Percentiles rank a stretch among this genome's conserved stretches.
phyloP scores from a whole-genome alignment of 345 rosid species.

The Syzygium oleosum region DNA sequence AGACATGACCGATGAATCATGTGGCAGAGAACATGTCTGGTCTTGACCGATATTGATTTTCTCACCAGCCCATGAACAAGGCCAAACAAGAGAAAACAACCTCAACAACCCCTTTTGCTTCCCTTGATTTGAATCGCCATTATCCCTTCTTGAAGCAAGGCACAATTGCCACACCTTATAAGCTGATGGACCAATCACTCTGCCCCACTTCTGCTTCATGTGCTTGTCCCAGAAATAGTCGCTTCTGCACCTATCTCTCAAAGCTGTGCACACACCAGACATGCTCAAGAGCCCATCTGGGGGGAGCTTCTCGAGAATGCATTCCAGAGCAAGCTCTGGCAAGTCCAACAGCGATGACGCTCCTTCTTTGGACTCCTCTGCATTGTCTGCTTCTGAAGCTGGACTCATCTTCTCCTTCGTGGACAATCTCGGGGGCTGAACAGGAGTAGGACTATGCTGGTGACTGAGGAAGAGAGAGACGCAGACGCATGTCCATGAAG shows the following conservation, averaged over 20 bases:
- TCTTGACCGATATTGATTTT: conserved; percentile 2
- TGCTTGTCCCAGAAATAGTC: conserved; percentile 76
- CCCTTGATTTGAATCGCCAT: conserved; percentile 13
- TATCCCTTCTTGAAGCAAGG: conserved; percentile 25
- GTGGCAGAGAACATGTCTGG: conserved; percentile 20
- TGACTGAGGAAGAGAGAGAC: conserved; percentile 15
- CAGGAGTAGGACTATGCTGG: conserved; percentile 27
- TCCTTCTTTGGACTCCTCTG: conserved; percentile 1
- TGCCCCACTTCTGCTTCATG: conserved; percentile 67
- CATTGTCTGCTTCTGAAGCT: conserved; percentile 5
- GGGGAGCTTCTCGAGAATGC: conserved; percentile 64
- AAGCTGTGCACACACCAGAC: conserved; percentile 63
- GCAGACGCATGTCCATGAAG: conserved; percentile 30
- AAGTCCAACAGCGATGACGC: conserved; percentile 48
- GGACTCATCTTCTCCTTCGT: conserved; percentile 8
- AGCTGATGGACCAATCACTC: conserved; percentile 60
- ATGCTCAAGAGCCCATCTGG: conserved; percentile 56
- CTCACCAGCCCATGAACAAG: conserved; percentile 8
- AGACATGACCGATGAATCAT: conserved; percentile 56
- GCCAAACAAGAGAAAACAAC: conserved; percentile 12
- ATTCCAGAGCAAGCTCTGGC: conserved; percentile 65
- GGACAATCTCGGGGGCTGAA: conserved; percentile 15
- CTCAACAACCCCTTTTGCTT: conserved; percentile 6
- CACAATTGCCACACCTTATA: conserved; percentile 48
- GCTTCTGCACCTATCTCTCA: conserved; percentile 58